These are phyloP conservation scores for Durusdinium trenchii DNA, from an alignment of 73 alveolate species.

Conservation along the genomic window DNA sequence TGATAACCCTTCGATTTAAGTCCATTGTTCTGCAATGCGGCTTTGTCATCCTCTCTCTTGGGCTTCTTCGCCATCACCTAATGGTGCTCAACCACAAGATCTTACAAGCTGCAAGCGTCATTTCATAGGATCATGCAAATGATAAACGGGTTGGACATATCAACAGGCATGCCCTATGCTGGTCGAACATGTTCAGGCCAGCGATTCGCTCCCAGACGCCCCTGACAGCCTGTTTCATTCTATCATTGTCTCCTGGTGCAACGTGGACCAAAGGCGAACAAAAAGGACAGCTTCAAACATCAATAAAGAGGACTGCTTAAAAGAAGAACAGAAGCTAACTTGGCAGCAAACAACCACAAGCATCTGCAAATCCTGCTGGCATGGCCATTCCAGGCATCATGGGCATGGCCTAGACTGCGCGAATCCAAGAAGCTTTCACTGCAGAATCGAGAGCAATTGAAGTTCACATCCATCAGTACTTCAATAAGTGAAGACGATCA, in stretches of 20 bases:
- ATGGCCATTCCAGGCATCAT: conserved; percentile 45
- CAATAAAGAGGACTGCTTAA: not conserved
- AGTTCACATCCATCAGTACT: too few relatives aligned
- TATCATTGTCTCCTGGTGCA: conserved; percentile 17
- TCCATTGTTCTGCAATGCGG: not conserved
- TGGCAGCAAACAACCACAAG: not conserved
- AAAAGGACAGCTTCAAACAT: not conserved
- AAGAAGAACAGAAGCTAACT: not conserved
- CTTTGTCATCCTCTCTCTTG: conserved; percentile 69
- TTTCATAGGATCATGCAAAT: not conserved
- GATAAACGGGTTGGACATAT: not conserved
- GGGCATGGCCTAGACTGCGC: conserved; percentile 63
- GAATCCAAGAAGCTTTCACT: too few relatives aligned
- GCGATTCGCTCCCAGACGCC: too few relatives aligned
- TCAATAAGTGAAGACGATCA: too few relatives aligned
- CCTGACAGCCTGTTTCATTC: conserved; percentile 29
- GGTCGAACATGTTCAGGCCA: not conserved
- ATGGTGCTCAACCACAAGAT: too few relatives aligned
- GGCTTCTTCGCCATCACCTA: conserved; percentile 14
- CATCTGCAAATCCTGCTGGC: conserved; percentile 5
- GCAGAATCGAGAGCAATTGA: too few relatives aligned
- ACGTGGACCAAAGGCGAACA: not conserved
- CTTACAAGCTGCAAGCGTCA: not conserved
- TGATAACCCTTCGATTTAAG: not conserved
- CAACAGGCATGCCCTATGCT: not conserved